Base-by-base conservation (phyloP, 345 rosid species). In the Salix brachista region DNA sequence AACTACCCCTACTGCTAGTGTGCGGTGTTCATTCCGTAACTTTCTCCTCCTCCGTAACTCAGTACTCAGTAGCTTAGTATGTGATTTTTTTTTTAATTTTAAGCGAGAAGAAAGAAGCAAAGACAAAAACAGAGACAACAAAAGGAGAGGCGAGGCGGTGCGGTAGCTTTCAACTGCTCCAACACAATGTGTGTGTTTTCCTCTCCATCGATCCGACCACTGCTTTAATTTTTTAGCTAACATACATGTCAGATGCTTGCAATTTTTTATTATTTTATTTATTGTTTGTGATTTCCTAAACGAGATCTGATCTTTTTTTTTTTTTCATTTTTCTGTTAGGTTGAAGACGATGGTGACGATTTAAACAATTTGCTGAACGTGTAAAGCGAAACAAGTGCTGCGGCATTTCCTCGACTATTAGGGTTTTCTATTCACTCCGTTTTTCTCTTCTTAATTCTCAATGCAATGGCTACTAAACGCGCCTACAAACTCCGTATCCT, bases 401-500 rank as follows among this genome's bases (percentile, higher is more conserved):
- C 25, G 25, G 23, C 39, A 46, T 2, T 62, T 48, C 34, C 77
- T 58, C 58, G 18, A 5, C 62, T 70, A 44, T 60, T 62, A 50
- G 75, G 80, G 69, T 70, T 77, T 74, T 19, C 34, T 61, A 17
- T 18, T 6, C 42, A 39, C 37, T 44, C 42, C 28, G 4, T 50
- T n/a, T 67, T 16, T 39, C 42, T 54, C 48, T 66, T 48, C 61
- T 58, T 41, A 16, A 25, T 70, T 50, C 26, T 37, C 42, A 41
- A 37, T 83, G 78, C 87, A 87, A 96, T 96, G 99, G 88, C 93
- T 71, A 92, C 98, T 78, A 96, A 93, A 79, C 98, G 98, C 76
- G 97, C 98, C 30, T 96, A 96, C 90, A 96, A 96, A 88, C 97
- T 96, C 23, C 99, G 99, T 96, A 96, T 93, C 97, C 98, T 89